Evolutionary conservation across 2,329 filamentous ascomycete species (phyloP).

Genomic region (Rugonectria rugulosa): DNA sequence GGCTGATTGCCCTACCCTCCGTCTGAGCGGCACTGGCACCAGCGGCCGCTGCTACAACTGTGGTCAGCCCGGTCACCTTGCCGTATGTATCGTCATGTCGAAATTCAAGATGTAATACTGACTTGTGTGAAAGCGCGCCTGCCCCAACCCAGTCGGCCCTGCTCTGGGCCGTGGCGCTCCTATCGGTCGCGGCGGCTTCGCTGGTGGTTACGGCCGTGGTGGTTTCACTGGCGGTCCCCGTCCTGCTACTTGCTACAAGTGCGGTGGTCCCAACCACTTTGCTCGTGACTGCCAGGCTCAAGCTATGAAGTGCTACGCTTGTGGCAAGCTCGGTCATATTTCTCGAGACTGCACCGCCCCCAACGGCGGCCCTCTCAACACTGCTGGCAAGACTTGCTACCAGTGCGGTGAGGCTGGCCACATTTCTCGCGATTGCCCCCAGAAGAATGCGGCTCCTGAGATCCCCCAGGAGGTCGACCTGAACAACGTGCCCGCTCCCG

Average conservation of each 20-base stretch:
- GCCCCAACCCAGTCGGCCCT: slow-evolving; percentile 74
- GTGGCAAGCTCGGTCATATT: slow-evolving; percentile 94
- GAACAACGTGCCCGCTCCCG: slow-evolving; percentile 50
- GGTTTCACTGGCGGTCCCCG: slow-evolving; percentile 76
- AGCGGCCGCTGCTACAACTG: slow-evolving; percentile 97
- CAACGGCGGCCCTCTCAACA: slow-evolving; percentile 94
- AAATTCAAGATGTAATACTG: slow-evolving; percentile 16
- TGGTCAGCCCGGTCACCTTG: slow-evolving; percentile 90
- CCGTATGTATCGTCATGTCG: slow-evolving; percentile 62
- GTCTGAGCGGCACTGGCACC: slow-evolving; percentile 82
- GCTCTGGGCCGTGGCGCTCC: slow-evolving; percentile 71
- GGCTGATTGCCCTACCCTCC: slow-evolving; percentile 96
- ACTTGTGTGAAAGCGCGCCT: slow-evolving; percentile 69
- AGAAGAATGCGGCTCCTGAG: slow-evolving; percentile 68
- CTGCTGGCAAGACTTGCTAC: slow-evolving; percentile 98
- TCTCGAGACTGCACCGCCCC: slow-evolving; percentile 94
- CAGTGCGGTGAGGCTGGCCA: slow-evolving; percentile 95
- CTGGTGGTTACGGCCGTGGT: slow-evolving; percentile 70
- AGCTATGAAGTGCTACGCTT: slow-evolving; percentile 98
- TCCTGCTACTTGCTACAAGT: slow-evolving; percentile 77
- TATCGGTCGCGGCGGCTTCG: slow-evolving; percentile 75
- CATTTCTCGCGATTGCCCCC: slow-evolving; percentile 92
- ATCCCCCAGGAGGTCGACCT: slow-evolving; percentile 54
- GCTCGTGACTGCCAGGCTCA: slow-evolving; percentile 98
- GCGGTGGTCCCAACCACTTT: slow-evolving; percentile 93